A percentile compares a stretch with the other conserved stretches of the same genome.
These are phyloP conservation scores for Hypoxylon crocopeplum DNA, from an alignment of 495 filamentous ascomycete genomes.

Conservation along the genomic window DNA sequence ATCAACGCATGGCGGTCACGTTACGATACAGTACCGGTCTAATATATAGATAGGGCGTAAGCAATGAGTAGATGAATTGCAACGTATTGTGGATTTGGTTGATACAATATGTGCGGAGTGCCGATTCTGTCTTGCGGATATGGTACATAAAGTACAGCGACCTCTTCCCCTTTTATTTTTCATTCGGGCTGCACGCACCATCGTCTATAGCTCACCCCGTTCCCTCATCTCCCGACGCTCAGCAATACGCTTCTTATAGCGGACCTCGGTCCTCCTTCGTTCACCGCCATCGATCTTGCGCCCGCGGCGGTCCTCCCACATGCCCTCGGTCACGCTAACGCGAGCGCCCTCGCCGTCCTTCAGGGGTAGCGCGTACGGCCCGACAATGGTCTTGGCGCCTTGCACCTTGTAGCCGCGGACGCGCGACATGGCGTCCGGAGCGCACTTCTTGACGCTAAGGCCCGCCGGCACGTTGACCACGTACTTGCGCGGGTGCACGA, in stretches of 20 bases:
- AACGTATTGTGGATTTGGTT: slow-evolving; percentile 11
- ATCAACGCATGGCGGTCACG: neutral
- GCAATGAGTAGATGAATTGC: neutral
- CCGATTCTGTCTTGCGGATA: slow-evolving; percentile 15
- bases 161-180: no score
- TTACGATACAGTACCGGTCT: slow-evolving; percentile 1
- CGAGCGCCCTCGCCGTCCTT: slow-evolving; percentile 69
- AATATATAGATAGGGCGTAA: slow-evolving; percentile 4
- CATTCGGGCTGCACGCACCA: no score
- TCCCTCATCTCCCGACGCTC: slow-evolving; percentile 56
- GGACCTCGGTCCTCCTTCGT: slow-evolving; percentile 81
- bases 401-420: slow-evolving; percentile 70
- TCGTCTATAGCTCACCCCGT: slow-evolving; percentile 29
- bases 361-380: slow-evolving; percentile 69
- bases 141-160: slow-evolving; percentile 39
- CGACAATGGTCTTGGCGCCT: slow-evolving; percentile 68
- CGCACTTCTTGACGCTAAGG: slow-evolving; percentile 51
- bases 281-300: slow-evolving; percentile 97
- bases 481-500: slow-evolving; percentile 35
- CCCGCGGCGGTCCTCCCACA: slow-evolving; percentile 86
- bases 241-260: slow-evolving; percentile 60
- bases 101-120: slow-evolving; percentile 6
- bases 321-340: slow-evolving; percentile 76
- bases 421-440: slow-evolving; percentile 51
- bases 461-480: slow-evolving; percentile 77